Evolutionary conservation across 108 stramenopile species (phyloP), one percentile per base, ranked within the genome.

Genomic region (Seminavis robusta): DNA sequence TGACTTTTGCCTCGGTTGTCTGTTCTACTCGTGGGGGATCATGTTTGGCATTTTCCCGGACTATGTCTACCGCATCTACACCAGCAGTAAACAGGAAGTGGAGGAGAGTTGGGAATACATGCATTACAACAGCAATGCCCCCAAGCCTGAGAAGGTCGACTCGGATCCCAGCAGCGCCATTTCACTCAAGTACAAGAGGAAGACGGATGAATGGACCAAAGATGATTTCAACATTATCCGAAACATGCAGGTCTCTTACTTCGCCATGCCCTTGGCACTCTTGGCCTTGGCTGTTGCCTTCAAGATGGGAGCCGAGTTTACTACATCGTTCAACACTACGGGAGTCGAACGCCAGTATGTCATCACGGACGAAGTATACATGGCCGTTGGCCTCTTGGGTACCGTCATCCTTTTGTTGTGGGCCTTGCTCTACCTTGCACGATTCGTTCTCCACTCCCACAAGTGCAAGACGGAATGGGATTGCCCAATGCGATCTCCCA

Each of bases 181-280:
- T 36, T 30, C 67, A 19, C 59, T 69, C 42, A 59, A 61, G 50
- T 69, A 69, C 59, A 60, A 69, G 51, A 42, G 32, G 32, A 69
- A 69, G 43, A 41, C 59, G 7, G 67, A 69, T 31, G 67, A 69
- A 47, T 69, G 59, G 59, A 61, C 49, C 40, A 69, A 69, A 51
- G 62, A 71, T 28, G 69, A 71, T 62, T 71, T 71, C 46, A 41
- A 71, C 43, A 11, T 55, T 10, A 64, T 71, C 54, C 46, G 57
- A 15, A 51, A 71, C 47, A 71, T 71, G 62, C 69, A 64, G 29
- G 46, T 71, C 1, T 21, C 37, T 8, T 71, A 71, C 56, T 71
- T 71, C 31, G 61, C 28, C 13, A 63, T 71, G 56, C 69, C 69
- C 3, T 39, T 64, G 15, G 33, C 50, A 13, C 20, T 71, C 19